Evolutionary conservation across 306 rosid genomes (phyloP), one percentile per base, ranked within the genome.

Genomic region (Urtica urens): DNA sequence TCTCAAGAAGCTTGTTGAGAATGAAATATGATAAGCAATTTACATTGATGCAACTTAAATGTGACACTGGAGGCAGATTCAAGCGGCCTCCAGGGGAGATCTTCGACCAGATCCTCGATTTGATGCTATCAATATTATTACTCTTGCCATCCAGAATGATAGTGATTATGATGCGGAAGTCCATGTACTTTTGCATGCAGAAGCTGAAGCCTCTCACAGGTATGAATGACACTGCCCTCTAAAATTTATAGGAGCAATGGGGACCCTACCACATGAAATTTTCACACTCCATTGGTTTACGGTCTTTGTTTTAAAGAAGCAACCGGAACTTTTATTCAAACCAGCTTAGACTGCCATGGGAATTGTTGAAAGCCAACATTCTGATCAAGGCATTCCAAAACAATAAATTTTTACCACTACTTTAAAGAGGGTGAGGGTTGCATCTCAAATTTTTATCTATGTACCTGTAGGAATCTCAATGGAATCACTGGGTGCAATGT

Each of bases 11-110:
- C 38, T 38, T 26, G 41, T 6, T 24, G 7, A 26, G 40, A 25
- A 49, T 14, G 51, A 27, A 16, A 18, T 7, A 38, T 63, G 30
- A 9, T 41, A 24, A 29, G 26, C 42, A 24, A n/a, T 12, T 22
- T 12, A 16, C 23, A 35, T 10, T n/a, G 35, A 17, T 23, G 11
- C 30, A 46, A 23, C 22, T 38, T 56, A 46, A 55, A 30, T 49
- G 46, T 23, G 33, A 48, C 29, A 16, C 52, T 75, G 65, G 57
- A 31, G 33, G 50, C 56, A 83, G 97, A 76, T 88, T 58, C 86
- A 76, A 65, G 90, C 93, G 40, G 82, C 85, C 65, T 88, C 90
- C 29, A 83, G 97, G 62, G 95, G 78, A 64, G 86, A 76, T 65
- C 86, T 83, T 59, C 71, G 72, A 60, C 90, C 97, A 34, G 74